Base-by-base conservation (phyloP, 179 eudicot species). In the Pouteria campechiana region DNA sequence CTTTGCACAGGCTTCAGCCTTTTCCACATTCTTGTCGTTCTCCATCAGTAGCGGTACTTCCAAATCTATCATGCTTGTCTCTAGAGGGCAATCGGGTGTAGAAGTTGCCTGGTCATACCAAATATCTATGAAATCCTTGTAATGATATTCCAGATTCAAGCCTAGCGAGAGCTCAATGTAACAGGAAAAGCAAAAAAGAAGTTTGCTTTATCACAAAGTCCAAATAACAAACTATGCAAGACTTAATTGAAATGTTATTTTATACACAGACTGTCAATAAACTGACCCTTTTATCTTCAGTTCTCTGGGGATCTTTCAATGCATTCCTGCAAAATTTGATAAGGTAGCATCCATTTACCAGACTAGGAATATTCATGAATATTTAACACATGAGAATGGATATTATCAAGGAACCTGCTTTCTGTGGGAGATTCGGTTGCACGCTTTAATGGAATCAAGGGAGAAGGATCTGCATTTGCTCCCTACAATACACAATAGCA, bases 1-100 rank as follows among this genome's bases (percentile, higher is more conserved):
- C 64, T 82, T 79, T 39, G 76, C 32, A 48, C 74, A 82, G 31
- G 93, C 92, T 54, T 81, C 87, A 35, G 94, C 90, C 72, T 64
- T 80, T 62, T 76, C 74, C 41, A 86, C 63, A 63, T 59, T 68
- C 52, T 36, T 66, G 46, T 81, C 74, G 44, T 58, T 64, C 50
- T 79, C 78, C 43, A 54, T 42, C 28, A 48, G 59, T 36, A 58
- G 52, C 35, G 67, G 46, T 29, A 61, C 62, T 36, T 63, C 67
- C 25, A 66, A 34, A 38, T 66, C 75, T 34, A 52, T 56, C 60
- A 52, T 52, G 54, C 46, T 64, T 64, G 57, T 20, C 49, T 54
- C 63, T 41, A 7, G 67, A 46, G 67, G 46, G 29, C 52, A 39
- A 36, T 68, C 54, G 42, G 46, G 41, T 27, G 56, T 38, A 7